Conservation (phyloP, 2,329 filamentous ascomycete species). For the Passalora sequoiae region DNA sequence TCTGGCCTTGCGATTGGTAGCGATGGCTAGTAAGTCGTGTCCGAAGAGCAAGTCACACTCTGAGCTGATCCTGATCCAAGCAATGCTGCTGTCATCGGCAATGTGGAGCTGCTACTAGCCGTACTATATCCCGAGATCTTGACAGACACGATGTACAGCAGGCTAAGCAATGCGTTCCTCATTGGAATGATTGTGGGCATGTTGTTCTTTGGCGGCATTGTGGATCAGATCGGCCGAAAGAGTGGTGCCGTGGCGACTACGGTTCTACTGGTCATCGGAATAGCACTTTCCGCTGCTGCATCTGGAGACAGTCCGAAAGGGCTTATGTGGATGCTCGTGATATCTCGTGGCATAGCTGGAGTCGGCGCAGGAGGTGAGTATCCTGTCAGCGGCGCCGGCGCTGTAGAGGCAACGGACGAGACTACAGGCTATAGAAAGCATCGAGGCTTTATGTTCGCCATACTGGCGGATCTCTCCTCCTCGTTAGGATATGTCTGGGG, state of each 20-base stretch:
- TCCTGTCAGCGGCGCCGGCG: conserved; percentile 47
- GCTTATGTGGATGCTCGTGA: conserved; percentile 42
- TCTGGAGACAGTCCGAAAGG: conserved; percentile 27
- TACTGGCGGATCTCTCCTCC: conserved; percentile 49
- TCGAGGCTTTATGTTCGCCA: conserved; percentile 54
- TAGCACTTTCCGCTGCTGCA: conserved; percentile 30
- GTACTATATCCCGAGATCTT: conserved; percentile 33
- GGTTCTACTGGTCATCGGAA: conserved; percentile 31
- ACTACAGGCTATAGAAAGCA: conserved; percentile 40
- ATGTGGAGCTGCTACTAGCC: conserved; percentile 31
- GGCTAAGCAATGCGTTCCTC: conserved; percentile 35
- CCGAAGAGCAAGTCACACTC: neutral
- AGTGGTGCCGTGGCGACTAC: conserved; percentile 34
- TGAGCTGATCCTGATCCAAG: neutral
- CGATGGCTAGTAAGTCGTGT: conserved; percentile 30
- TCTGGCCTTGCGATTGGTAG: conserved; percentile 35
- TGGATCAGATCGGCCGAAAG: conserved; percentile 33
- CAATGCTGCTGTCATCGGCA: conserved; percentile 35
- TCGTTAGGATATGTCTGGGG: conserved; percentile 50
- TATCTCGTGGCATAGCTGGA: conserved; percentile 43
- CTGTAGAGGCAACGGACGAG: conserved; percentile 53
- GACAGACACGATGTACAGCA: conserved; percentile 26
- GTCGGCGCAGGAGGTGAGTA: conserved; percentile 48
- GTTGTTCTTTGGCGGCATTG: conserved; percentile 33
- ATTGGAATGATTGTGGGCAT: conserved; percentile 35